Percentiles rank a stretch among this genome's conserved stretches.
Conservation (phyloP, 495 filamentous ascomycete species). For the Pseudotulostoma volvatum region DNA sequence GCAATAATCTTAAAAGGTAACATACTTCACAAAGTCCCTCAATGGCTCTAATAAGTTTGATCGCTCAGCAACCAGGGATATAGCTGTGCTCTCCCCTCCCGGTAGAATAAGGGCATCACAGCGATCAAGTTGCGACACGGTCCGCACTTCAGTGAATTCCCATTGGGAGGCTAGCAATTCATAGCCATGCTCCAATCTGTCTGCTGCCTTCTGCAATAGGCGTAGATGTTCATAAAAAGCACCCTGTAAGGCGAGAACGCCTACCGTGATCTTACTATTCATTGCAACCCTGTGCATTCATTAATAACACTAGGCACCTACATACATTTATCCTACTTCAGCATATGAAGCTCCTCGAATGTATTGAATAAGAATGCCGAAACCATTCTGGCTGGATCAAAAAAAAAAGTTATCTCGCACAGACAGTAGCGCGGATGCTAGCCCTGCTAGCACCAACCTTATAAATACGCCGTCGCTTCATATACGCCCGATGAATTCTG, state of each 20-base stretch:
- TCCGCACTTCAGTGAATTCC: constrained; percentile 67
- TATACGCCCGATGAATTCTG: too few species aligned
- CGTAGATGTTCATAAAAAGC: constrained; percentile 81
- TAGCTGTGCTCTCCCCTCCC: constrained; percentile 88
- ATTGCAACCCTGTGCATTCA: too few species aligned
- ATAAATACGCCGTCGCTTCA: too few species aligned
- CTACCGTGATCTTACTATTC: constrained; percentile 44
- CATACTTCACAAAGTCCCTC: constrained; percentile 85
- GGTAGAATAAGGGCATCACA: constrained; percentile 83
- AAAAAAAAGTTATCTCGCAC: too few species aligned
- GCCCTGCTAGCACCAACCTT: too few species aligned
- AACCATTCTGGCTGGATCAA: too few species aligned
- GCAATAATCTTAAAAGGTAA: constrained; percentile 8
- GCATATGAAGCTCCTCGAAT: too few species aligned
- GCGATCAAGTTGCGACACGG: constrained; percentile 42
- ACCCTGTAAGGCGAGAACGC: constrained; percentile 84
- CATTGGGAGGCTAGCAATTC: constrained; percentile 23
- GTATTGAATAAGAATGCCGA: too few species aligned
- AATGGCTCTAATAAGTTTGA: constrained; percentile 70
- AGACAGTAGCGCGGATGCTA: too few species aligned
- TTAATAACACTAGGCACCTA: too few species aligned
- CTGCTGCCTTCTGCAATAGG: constrained; percentile 52
- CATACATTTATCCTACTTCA: too few species aligned
- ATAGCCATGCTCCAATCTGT: constrained; percentile 10
- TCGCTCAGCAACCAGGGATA: constrained; percentile 72